A percentile compares a stretch with the other conserved stretches of the same genome.
Evolutionary conservation across 495 filamentous ascomycete genomes (phyloP).

Genomic region (Lophiotrema nucula): DNA sequence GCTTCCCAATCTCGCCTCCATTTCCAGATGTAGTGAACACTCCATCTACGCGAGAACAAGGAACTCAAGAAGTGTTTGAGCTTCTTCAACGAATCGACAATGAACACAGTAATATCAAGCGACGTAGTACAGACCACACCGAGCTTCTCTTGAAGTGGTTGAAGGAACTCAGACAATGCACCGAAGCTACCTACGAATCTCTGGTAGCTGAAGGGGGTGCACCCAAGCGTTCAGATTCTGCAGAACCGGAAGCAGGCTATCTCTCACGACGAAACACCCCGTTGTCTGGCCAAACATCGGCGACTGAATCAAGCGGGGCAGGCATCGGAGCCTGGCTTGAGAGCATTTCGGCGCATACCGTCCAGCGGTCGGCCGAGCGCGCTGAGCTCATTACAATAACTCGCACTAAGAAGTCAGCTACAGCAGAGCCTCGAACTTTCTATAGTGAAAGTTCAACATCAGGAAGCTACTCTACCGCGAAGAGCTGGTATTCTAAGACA

Average conservation of each 20-base stretch:
- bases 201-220: not conserved
- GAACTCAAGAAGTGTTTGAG: too few relatives aligned
- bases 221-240: not conserved
- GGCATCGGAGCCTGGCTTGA: constrained; percentile 10
- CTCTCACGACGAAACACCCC: too few relatives aligned
- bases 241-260: not conserved
- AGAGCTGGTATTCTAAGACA: not conserved
- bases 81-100: too few relatives aligned
- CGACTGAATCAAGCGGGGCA: not conserved
- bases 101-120: too few relatives aligned
- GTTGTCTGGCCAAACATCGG: not conserved
- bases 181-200: not conserved
- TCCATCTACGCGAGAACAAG: too few relatives aligned
- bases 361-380: not conserved
- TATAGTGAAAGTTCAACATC: constrained; percentile 5
- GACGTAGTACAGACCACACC: too few relatives aligned
- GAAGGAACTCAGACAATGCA: not conserved
- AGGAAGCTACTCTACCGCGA: not conserved
- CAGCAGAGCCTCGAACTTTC: constrained; percentile 1
- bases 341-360: constrained; percentile 3
- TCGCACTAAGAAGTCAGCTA: not conserved
- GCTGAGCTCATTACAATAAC: not conserved
- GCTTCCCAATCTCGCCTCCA: too few relatives aligned
- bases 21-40: too few relatives aligned
- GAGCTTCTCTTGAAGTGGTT: not conserved